Evolutionary conservation across 495 filamentous ascomycete species (phyloP).

Genomic region (Clavariopsis aquatica): DNA sequence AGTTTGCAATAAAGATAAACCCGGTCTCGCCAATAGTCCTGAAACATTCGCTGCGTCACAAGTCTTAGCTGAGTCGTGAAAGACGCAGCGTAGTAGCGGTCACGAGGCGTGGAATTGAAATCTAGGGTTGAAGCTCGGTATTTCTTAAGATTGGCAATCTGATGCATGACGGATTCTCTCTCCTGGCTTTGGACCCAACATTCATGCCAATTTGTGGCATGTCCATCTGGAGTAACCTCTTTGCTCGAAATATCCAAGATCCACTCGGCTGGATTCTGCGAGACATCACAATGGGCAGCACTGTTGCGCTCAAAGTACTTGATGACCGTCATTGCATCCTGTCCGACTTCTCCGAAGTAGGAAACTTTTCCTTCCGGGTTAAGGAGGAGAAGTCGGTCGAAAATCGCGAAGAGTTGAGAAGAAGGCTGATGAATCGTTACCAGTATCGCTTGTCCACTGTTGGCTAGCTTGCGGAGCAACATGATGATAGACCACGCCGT

Average conservation of each 20-base stretch:
- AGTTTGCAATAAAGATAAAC: slow-evolving; percentile 18
- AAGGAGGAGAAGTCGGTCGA: slow-evolving; percentile 23
- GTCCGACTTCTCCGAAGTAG: slow-evolving; percentile 26
- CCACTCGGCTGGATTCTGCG: slow-evolving; percentile 28
- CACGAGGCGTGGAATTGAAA: not conserved
- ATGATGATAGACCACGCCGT: slow-evolving; percentile 19
- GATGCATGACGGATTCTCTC: not conserved
- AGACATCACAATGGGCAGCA: not conserved
- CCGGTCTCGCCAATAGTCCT: slow-evolving; percentile 22
- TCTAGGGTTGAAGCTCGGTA: not conserved
- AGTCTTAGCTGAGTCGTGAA: slow-evolving; percentile 6
- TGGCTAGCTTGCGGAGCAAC: slow-evolving; percentile 13
- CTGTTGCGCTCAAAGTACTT: slow-evolving; percentile 16
- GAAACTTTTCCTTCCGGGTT: slow-evolving; percentile 1
- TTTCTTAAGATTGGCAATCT: slow-evolving; percentile 9
- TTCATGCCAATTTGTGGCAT: not conserved
- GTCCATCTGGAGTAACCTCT: slow-evolving; percentile 1
- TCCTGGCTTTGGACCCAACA: not conserved
- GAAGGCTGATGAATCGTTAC: slow-evolving; percentile 37
- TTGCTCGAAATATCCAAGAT: too few species aligned
- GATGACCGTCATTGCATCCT: slow-evolving; percentile 2
- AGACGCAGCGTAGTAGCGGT: slow-evolving; percentile 4
- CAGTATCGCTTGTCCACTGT: slow-evolving; percentile 30
- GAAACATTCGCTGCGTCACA: not conserved
- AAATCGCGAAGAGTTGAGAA: slow-evolving; percentile 11